Conservation (phyloP, 768 basidiomycete species). For the Rhodotorula graminis region DNA sequence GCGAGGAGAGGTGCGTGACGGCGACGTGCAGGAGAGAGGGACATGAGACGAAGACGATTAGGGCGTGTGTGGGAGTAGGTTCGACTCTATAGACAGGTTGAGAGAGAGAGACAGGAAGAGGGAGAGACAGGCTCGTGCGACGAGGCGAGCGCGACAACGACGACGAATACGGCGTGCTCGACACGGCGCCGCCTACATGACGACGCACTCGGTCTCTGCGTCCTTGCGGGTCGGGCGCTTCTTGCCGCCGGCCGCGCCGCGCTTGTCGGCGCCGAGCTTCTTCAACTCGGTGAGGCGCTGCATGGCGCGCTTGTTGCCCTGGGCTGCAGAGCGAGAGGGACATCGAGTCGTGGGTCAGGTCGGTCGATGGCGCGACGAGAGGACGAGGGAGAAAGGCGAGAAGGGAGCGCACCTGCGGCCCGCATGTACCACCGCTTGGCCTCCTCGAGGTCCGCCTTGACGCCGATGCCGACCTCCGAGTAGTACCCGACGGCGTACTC, state of each 20-base stretch:
- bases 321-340: conserved; percentile 56
- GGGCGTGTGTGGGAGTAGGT: no score
- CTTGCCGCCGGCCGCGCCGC: conserved; percentile 52
- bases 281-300: conserved; percentile 92
- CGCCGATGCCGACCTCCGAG: conserved; percentile 93
- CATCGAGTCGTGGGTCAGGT: no score
- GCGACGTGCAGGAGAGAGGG: neutral
- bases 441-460: conserved; percentile 90
- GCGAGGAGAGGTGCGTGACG: neutral
- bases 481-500: conserved; percentile 96
- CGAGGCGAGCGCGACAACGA: neutral
- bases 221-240: conserved; percentile 86
- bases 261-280: conserved; percentile 56
- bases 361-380: neutral
- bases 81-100: no score
- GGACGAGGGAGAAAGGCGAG: neutral
- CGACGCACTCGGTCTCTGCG: conserved; percentile 85
- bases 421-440: conserved; percentile 99
- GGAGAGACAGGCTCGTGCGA: neutral
- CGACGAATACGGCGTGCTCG: no score
- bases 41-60: neutral
- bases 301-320: conserved; percentile 98
- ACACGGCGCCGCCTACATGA: conserved; percentile 43
- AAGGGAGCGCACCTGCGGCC: conserved; percentile 70
- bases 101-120: neutral